These are phyloP conservation scores for Cryptococcus maquisensis DNA, from an alignment of 1,284 basidiomycete species.

Conservation along the genomic window DNA sequence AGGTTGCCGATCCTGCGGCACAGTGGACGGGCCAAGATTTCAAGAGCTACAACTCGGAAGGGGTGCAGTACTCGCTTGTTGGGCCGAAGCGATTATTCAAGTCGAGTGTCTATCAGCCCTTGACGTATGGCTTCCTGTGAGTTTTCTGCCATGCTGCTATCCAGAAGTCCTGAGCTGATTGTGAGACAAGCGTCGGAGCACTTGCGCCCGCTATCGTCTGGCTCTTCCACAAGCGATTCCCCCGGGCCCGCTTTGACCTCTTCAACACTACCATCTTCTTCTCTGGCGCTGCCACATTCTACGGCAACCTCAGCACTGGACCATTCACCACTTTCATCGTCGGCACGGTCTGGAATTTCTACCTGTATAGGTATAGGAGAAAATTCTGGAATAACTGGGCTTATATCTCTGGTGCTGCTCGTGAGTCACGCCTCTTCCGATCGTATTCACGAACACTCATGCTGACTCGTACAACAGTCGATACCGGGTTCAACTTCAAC, in stretches of 20 bases:
- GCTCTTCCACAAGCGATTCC: conserved; percentile 16
- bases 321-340: conserved; percentile 19
- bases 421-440: neutral
- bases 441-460: neutral
- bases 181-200: conserved; percentile 10
- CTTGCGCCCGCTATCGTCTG: conserved; percentile 14
- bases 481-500: conserved; percentile 19
- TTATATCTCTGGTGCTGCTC: conserved; percentile 9
- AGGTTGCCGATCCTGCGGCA: conserved; percentile 6
- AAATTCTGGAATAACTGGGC: conserved; percentile 16
- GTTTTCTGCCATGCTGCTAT: neutral
- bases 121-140: conserved; percentile 18
- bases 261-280: conserved; percentile 25
- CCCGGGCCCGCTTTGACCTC: conserved; percentile 12
- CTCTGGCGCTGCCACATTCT: conserved; percentile 12
- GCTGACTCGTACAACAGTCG: conserved; percentile 8
- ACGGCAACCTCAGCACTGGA: conserved; percentile 18
- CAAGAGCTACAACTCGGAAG: conserved; percentile 15
- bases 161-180: neutral
- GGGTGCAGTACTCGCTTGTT: conserved; percentile 22
- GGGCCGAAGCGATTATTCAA: conserved; percentile 19
- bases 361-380: conserved; percentile 14
- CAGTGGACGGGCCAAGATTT: conserved; percentile 21
- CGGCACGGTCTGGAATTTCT: conserved; percentile 19
- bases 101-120: conserved; percentile 11